Evolutionary conservation across 441 rosid genomes (phyloP).

Genomic region (Flueggea neowawraea): DNA sequence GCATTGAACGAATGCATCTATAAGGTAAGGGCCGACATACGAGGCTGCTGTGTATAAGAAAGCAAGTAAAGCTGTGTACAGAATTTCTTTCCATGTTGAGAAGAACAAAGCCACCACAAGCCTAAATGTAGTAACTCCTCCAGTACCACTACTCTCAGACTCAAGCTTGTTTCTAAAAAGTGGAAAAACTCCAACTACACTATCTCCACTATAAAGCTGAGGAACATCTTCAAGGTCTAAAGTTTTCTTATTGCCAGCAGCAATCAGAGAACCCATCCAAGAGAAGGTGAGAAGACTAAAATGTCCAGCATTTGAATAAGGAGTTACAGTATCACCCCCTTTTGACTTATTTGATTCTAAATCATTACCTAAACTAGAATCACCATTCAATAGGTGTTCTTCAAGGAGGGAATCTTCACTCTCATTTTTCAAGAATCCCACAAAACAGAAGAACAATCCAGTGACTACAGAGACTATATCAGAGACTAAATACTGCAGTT

Average conservation of each 20-base stretch:
- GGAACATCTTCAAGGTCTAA: conserved; percentile 86
- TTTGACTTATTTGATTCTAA: conserved; percentile 24
- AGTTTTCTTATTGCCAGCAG: conserved; percentile 69
- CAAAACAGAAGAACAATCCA: conserved; percentile 56
- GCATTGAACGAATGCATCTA: conserved; percentile 74
- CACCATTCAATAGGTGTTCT: conserved; percentile 58
- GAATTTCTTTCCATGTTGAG: conserved; percentile 61
- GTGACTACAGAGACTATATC: conserved; percentile 45
- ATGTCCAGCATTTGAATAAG: conserved; percentile 59
- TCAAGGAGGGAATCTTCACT: conserved; percentile 34
- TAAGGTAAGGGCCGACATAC: conserved; percentile 82
- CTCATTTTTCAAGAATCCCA: conserved; percentile 44
- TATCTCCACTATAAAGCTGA: conserved; percentile 58
- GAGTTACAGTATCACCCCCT: conserved; percentile 46
- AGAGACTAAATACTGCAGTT: conserved; percentile 34
- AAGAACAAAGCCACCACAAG: conserved; percentile 59
- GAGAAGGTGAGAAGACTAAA: conserved; percentile 62
- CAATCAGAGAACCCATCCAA: conserved; percentile 68
- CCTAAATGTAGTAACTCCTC: conserved; percentile 43
- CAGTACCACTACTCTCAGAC: conserved; percentile 29
- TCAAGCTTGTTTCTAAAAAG: conserved; percentile 44
- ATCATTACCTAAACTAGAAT: conserved; percentile 25
- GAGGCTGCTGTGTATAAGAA: conserved; percentile 42
- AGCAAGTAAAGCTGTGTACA: conserved; percentile 44
- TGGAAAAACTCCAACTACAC: conserved; percentile 45